Evolutionary conservation across 495 filamentous ascomycete genomes (phyloP), one percentile per base, ranked within the genome.

Genomic region (Margaritispora aquatica): DNA sequence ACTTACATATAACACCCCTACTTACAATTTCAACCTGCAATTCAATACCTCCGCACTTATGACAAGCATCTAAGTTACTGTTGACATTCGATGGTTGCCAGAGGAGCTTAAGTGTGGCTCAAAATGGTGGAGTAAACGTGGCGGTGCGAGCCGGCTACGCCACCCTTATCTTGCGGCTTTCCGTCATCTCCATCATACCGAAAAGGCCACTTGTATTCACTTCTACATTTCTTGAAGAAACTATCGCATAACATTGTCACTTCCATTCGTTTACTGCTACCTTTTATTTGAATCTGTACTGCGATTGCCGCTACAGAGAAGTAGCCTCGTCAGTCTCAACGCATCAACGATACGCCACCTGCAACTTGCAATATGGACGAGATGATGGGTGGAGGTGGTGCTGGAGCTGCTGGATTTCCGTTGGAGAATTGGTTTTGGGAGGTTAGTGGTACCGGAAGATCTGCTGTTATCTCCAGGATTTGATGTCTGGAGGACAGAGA

Each of bases 351-450:
- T 17, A 44, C 38, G 19, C 15, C 38, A n/a, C 38, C 11, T 15
- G 38, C 38, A 5, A 22, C 17, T 4, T 8, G 7, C 22, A 23
- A 56, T 66, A 90, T 90, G 87, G 87, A 88, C 61, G 82, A 84
- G 61, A 82, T 88, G 73, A 77, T 86, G 55, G 83, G 77, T 60
- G 66, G 63, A 20, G 66, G 60, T 13, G 57, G 61, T 21, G 87
- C 75, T 70, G 70, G 78, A 51, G 72, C 78, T 49, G 83, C 80
- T 59, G 85, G 88, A 60, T 89, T 94, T 65, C 93, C 91, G 23
- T 80, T 97, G 8, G 92, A 96, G 73, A 88, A 92, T 68, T 97
- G 94, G 93, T 67, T 63, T 26, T 67, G 61, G 61, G 64, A 67
- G 19, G 47, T 49, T 26, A 44, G 26, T 44, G 3, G 11, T 17